Conservation (phyloP, 2,329 filamentous ascomycete species). For the Alternaria atra region DNA sequence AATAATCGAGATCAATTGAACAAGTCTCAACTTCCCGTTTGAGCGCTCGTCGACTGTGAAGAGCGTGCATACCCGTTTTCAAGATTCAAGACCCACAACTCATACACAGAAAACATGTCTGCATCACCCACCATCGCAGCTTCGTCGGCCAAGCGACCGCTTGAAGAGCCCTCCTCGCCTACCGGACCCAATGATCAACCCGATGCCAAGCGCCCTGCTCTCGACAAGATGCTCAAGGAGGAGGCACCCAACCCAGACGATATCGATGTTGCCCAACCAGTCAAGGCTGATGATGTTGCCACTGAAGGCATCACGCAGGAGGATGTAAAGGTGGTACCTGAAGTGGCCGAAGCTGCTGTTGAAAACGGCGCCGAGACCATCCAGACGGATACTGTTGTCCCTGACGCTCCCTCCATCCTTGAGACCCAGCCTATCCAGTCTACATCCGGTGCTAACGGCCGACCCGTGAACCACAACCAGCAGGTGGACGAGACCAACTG, state of each 20-base stretch:
- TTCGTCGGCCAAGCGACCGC: conserved; percentile 85
- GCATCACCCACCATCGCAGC: conserved; percentile 58
- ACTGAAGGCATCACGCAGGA: conserved; percentile 46
- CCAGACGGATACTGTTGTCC: conserved; percentile 74
- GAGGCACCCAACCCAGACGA: conserved; percentile 61
- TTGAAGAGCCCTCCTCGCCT: conserved; percentile 96
- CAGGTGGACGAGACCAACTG: conserved; percentile 89
- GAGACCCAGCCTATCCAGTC: conserved; percentile 69
- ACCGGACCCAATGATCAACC: conserved; percentile 91
- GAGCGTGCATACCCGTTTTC: conserved; percentile 29
- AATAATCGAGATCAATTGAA: conserved; percentile 54
- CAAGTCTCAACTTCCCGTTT: conserved; percentile 40
- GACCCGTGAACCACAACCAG: conserved; percentile 57
- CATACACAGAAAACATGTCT: conserved; percentile 53
- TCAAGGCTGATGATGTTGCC: conserved; percentile 46
- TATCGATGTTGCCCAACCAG: conserved; percentile 52
- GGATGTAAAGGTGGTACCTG: conserved; percentile 34
- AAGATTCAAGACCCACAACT: conserved; percentile 29
- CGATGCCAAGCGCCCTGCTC: conserved; percentile 93
- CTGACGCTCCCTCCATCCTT: conserved; percentile 63
- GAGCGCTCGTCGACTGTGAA: conserved; percentile 45
- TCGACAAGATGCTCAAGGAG: conserved; percentile 87
- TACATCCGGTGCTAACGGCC: conserved; percentile 63
- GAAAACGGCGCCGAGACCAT: conserved; percentile 65
- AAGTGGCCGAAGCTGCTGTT: conserved; percentile 41